Base-by-base conservation (phyloP, 2,329 filamentous ascomycete species). In the Leptodontidium sp. region DNA sequence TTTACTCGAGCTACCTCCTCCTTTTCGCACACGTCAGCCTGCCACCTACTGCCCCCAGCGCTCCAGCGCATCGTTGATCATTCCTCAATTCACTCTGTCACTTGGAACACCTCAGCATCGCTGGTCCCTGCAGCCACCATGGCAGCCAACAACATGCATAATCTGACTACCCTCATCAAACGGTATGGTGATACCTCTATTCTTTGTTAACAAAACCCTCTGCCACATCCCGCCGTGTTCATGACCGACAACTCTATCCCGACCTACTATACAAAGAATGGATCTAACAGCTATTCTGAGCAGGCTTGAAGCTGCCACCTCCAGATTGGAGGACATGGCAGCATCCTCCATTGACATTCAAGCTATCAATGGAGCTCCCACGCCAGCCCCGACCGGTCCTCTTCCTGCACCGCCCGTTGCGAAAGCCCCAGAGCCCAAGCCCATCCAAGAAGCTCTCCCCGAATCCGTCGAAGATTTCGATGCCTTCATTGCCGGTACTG, bases 291-390 rank as follows among this genome's bases (percentile, higher is more conserved):
- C 73, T 67, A 71, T 78, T 40, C 78, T 84, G 67, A 73, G 74
- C 80, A 99, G 96, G 83, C 92, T 99, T 75, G 96, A 99, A 86
- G 96, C 96, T 80, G 96, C 96, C 49, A 99, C 96, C 64, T 96
- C 94, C 72, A 91, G 96, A 68, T 89, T 99, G 67, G 96, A 99
- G 84, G 96, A 99, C 80, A 97, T 99, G 78, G 95, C 96, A 57
- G 90, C 92, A 73, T 91, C 93, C 17, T 88, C 87, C 65, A 83
- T 88, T 74, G 90, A 91, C 74, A 80, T 86, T 2, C 86, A 82
- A 77, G 84, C 83, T 71, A 82, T 82, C 50, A 81, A 85, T 71
- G 80, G 82, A 38, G 80, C 73, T 59, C 72, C 73, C 29, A 77
- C 82, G 59, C 77, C 80, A 55, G 77, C 81, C 6, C 80, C 79